These are phyloP conservation scores for Coniophora puteana DNA, from an alignment of 1,284 basidiomycete genomes.

Conservation along the genomic window DNA sequence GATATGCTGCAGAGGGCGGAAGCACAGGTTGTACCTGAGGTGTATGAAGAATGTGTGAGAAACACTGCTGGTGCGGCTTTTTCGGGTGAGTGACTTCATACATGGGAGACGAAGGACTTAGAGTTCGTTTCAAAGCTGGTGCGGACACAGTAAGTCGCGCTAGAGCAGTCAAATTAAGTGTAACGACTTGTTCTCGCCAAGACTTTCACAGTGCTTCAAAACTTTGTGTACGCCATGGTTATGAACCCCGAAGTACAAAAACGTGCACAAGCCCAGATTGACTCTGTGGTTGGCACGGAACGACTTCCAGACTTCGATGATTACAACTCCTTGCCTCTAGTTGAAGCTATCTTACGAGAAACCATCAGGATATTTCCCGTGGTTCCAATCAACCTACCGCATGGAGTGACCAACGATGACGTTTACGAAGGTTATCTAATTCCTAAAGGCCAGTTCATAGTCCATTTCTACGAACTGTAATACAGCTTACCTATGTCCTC, in stretches of 20 bases:
- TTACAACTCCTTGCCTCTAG: slow-evolving; percentile 21
- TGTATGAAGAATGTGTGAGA: background rate
- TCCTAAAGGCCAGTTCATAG: slow-evolving; percentile 12
- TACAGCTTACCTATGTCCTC: background rate
- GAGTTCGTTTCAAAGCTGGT: background rate
- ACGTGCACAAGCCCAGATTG: slow-evolving; percentile 16
- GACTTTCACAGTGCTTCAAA: slow-evolving; percentile 21
- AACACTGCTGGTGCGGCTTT: background rate
- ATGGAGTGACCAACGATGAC: slow-evolving; percentile 10
- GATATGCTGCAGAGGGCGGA: background rate
- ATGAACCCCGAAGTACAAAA: slow-evolving; percentile 14
- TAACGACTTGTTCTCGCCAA: background rate
- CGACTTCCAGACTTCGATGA: slow-evolving; percentile 20
- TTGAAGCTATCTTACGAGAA: slow-evolving; percentile 23
- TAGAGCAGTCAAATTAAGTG: background rate
- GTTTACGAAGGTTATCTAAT: slow-evolving; percentile 12
- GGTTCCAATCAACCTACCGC: slow-evolving; percentile 1
- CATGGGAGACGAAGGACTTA: too few species aligned
- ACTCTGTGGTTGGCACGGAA: slow-evolving; percentile 19
- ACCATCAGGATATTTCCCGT: background rate
- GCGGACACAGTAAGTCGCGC: background rate
- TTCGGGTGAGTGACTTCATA: background rate
- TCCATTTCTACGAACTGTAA: background rate
- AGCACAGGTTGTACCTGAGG: background rate
- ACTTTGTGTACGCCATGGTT: slow-evolving; percentile 16